Base-by-base conservation (phyloP, 1,284 basidiomycete genomes). In the Ganoderma lingzhi region DNA sequence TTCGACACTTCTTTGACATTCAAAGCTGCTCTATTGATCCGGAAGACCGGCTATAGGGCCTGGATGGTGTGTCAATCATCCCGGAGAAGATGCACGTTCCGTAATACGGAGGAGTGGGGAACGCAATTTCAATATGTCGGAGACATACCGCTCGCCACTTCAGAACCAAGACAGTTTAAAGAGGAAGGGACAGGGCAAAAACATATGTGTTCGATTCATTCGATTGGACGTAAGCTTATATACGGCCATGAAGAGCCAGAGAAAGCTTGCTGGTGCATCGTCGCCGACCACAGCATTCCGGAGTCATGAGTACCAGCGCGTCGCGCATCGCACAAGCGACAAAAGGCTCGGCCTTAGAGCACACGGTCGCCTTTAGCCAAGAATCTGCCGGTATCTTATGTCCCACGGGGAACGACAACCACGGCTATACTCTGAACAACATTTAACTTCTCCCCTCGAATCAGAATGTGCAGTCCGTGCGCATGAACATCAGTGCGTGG, bases 381-480 rank as follows among this genome's bases (percentile, higher is more conserved):
- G 55, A 55, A 19, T 35, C 17, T 35, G 14, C 32, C 32, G 30
- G 15, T 17, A 56, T 56, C 53, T 55, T 32, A 32, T 9, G 53
- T 55, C 23, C 53, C 30, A 55, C 45, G 45, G 30, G 30, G 15
- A 30, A 28, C 8, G 12, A 32, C 53, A 30, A 15, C 28, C 23
- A 32, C 9, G 53, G 53, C 28, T 55, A 30, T 32, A 30, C 30
- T 30, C 28, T 14, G n/a, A 55, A 55, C 15, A 5, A 56, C 55
- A 17, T 56, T 56, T 56, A 35, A 35, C 55, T 35, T 56, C 23
- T 12, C 44, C 44, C 10, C 19, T 62, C 55, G 55, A 56, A 64
- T 41, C 51, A 23, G 19, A 19, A 56, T 14, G 23, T 44, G 23
- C 2, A 42, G n/a, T n/a, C 23, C n/a, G n/a, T 35, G 23, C 14